Percentiles rank a stretch among this genome's conserved stretches.
These are phyloP conservation scores for Corchorus olitorius DNA, from an alignment of 345 rosid species.

Conservation along the genomic window DNA sequence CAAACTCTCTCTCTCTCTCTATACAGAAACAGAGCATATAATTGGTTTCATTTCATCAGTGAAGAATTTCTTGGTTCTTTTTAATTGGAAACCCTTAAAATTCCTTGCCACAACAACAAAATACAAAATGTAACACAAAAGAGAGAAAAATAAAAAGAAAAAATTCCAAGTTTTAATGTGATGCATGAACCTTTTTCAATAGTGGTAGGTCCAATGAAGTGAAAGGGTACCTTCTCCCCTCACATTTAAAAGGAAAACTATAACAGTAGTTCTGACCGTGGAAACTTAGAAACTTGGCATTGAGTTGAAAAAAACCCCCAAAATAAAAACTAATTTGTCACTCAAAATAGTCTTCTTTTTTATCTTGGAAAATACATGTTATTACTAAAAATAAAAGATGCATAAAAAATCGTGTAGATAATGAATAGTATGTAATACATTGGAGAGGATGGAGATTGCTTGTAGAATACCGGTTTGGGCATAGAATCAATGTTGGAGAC, in stretches of 20 bases:
- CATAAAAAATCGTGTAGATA: no score
- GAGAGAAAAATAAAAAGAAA: neutral
- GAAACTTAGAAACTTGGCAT: neutral
- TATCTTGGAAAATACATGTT: no score
- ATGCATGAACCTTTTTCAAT: constrained; percentile 26
- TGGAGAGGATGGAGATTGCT: no score
- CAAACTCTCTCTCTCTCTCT: constrained; percentile 37
- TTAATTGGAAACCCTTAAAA: neutral
- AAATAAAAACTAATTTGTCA: neutral
- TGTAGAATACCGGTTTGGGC: no score
- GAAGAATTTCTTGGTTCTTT: neutral
- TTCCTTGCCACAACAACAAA: neutral
- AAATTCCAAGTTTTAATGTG: neutral
- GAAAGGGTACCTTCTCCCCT: constrained; percentile 22
- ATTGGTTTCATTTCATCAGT: neutral
- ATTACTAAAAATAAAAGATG: no score
- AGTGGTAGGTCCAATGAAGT: constrained; percentile 28
- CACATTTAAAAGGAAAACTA: neutral
- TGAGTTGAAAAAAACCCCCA: no score
- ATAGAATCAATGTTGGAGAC: no score
- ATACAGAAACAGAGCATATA: neutral
- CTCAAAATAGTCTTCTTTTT: no score
- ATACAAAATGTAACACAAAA: neutral
- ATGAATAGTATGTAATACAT: no score
- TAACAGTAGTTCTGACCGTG: neutral